phyloP scores from a whole-genome alignment of 148 eudicot genomes.

The Rhododendron ovatum region DNA sequence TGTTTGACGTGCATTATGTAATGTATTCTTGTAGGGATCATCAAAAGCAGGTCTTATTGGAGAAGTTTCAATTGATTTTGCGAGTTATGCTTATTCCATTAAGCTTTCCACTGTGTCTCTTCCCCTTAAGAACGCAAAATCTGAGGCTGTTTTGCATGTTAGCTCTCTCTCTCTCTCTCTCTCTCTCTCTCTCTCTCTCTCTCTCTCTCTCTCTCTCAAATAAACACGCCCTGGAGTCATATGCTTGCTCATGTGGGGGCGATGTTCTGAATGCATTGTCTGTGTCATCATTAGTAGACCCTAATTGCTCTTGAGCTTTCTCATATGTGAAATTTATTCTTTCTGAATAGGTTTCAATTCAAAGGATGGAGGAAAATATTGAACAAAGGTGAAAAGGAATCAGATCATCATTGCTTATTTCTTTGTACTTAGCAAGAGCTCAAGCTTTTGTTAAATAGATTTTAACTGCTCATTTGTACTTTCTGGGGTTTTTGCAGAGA shows the following conservation, averaged over 20 bases:
- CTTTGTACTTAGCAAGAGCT: background rate
- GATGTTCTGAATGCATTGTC: constrained; percentile 3
- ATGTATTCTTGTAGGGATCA: constrained; percentile 45
- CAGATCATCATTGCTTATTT: background rate
- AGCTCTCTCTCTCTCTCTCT: constrained; percentile 27
- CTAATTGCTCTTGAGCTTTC: background rate
- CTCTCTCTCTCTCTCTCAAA: background rate
- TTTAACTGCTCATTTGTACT: background rate
- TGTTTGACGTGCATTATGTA: background rate
- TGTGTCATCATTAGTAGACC: constrained; percentile 1
- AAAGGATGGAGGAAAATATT: constrained; percentile 62
- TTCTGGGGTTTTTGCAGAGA: constrained; percentile 37
- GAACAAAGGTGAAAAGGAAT: constrained; percentile 57
- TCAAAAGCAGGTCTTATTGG: constrained; percentile 68
- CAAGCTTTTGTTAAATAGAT: background rate
- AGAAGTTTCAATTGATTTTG: constrained; percentile 86
- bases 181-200: constrained; percentile 4
- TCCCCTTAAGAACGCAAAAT: constrained; percentile 66
- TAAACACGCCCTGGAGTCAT: background rate
- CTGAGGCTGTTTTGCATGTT: constrained; percentile 72
- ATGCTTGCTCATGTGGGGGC: background rate
- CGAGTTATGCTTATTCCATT: constrained; percentile 57
- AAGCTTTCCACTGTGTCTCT: constrained; percentile 67
- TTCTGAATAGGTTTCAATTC: constrained; percentile 68
- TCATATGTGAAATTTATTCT: constrained; percentile 8